Conservation (phyloP, 495 filamentous ascomycete species). For the Niebla homalea region DNA sequence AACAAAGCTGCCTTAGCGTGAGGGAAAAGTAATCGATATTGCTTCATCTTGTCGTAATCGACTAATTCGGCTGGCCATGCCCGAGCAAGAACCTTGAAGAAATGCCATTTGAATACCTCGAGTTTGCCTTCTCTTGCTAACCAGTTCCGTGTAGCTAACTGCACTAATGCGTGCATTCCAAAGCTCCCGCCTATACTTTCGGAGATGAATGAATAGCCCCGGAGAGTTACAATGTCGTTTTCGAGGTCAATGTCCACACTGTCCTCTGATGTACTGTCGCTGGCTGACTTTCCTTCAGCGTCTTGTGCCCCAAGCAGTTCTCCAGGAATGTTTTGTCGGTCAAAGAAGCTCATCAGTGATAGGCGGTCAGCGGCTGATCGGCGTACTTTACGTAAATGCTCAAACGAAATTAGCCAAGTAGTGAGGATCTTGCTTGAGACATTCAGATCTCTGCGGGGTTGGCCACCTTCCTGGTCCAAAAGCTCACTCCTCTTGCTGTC, state of each 20-base stretch:
- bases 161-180: conserved; percentile 36
- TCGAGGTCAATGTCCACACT: neutral
- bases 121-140: conserved; percentile 23
- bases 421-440: conserved; percentile 31
- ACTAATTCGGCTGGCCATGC: conserved; percentile 24
- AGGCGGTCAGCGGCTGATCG: conserved; percentile 19
- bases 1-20: neutral
- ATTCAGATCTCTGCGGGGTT: conserved; percentile 28
- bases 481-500: conserved; percentile 23
- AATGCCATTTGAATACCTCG: conserved; percentile 27
- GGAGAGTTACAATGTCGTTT: neutral
- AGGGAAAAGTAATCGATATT: neutral
- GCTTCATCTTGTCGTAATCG: neutral
- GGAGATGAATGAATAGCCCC: neutral
- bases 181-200: conserved; percentile 3
- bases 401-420: conserved; percentile 38
- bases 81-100: conserved; percentile 24
- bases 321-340: conserved; percentile 22
- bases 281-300: neutral
- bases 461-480: conserved; percentile 22
- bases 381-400: conserved; percentile 22
- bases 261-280: neutral
- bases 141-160: conserved; percentile 32
- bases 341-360: conserved; percentile 24
- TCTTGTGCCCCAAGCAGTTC: conserved; percentile 6